Base-by-base conservation (phyloP, 495 filamentous ascomycete genomes). In the Annulohypoxylon moriforme region DNA sequence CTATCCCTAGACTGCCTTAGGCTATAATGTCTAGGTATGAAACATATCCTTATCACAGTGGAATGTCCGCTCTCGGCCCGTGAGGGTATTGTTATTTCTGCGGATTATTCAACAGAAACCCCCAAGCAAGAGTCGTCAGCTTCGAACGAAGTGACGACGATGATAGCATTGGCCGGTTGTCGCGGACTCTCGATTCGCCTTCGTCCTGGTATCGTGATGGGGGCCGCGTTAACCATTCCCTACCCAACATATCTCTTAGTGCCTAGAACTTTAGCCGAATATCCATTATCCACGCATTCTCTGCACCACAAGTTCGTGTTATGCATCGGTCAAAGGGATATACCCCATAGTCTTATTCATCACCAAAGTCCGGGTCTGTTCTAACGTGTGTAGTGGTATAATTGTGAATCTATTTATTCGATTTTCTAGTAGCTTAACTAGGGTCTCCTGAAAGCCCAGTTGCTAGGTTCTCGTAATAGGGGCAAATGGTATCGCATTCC, bases 401-500 rank as follows among this genome's bases (percentile, higher is more conserved):
- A 34, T 55, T 33, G 29, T 22, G 14, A 34, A 4, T 40, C 4
- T 25, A 18, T 8, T 14, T 50, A 60, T 38, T 56, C n/a, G n/a
- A 46, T 36, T 47, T 49, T 33, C 16, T 57, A 31, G 25, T 16
- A 25, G 34, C 60, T 60, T 16, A 22, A 53, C 58, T 64, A 27
- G 62, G 53, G 14, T 33, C 33, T 53, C 20, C 49, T 36, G 10
- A 46, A 20, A 58, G 44, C 38, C 24, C 58, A 49, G 57, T 27
- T 34, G 24, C 42, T n/a, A 53, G 33, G 49, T n/a, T 40, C 18
- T 40, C 64, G 40, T 42, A 34, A 27, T 16, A 56, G 49, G 20
- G 10, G 57, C 56, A 65, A 73, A 59, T 69, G 40, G 44, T 53
- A 65, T 53, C 50, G 33, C 57, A 58, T 62, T 60, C 66, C 66